Evolutionary conservation across 2,329 filamentous ascomycete species (phyloP).

Genomic region (Chrysoporthe puriensis): DNA sequence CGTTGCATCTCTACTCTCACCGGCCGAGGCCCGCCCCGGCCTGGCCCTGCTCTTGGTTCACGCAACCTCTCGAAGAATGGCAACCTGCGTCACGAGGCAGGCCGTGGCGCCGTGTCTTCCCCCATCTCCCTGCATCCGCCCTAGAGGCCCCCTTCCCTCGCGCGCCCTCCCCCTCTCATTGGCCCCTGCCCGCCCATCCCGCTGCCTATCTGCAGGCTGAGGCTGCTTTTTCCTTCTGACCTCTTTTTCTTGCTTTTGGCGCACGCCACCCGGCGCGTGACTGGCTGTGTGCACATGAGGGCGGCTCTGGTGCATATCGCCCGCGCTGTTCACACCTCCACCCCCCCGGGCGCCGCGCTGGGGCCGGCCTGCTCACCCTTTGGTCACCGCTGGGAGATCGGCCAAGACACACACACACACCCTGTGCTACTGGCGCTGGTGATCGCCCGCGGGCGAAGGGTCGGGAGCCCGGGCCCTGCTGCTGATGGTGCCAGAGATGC

Average conservation of each 20-base stretch:
- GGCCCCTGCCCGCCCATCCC: neutral
- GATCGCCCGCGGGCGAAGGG: neutral
- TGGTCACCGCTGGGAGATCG: neutral
- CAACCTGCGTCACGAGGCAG: constrained; percentile 13
- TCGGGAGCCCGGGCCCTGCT: too few relatives aligned
- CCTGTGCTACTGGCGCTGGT: neutral
- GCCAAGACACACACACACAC: neutral
- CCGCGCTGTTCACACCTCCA: neutral
- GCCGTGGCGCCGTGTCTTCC: constrained; percentile 9
- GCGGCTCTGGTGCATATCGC: constrained; percentile 12
- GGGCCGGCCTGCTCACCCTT: neutral
- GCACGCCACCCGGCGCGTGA: constrained; percentile 13
- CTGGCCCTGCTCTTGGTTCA: constrained; percentile 1
- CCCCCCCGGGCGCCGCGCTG: neutral
- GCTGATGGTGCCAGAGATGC: too few relatives aligned
- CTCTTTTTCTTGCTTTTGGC: neutral
- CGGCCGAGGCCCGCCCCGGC: neutral
- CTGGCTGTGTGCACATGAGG: neutral
- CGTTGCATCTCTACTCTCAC: neutral
- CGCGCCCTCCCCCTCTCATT: neutral
- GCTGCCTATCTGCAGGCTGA: constrained; percentile 11
- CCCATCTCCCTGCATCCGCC: constrained; percentile 8
- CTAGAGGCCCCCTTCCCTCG: neutral
- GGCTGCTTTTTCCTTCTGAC: constrained; percentile 6
- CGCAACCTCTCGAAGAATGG: constrained; percentile 7